These are phyloP conservation scores for Claviceps capensis DNA, from an alignment of 2,329 filamentous ascomycete species.

Conservation along the genomic window DNA sequence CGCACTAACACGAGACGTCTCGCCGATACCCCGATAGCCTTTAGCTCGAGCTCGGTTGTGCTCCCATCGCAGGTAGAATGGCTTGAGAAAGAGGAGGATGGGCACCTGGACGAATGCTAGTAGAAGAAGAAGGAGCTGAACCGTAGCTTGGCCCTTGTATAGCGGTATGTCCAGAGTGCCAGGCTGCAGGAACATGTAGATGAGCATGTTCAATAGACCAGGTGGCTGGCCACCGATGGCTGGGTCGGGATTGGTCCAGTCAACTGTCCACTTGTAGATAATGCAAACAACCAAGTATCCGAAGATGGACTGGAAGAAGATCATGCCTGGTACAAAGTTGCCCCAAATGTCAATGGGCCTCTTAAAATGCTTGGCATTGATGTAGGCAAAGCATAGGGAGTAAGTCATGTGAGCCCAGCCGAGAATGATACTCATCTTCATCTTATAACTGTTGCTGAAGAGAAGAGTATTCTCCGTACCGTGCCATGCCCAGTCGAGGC, in stretches of 20 bases:
- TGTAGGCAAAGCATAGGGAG: conserved; percentile 79
- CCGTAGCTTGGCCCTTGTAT: conserved; percentile 59
- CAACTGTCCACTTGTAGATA: conserved; percentile 90
- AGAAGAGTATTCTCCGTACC: conserved; percentile 87
- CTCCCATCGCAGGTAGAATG: conserved; percentile 86
- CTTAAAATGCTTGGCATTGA: conserved; percentile 93
- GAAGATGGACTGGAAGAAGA: conserved; percentile 99
- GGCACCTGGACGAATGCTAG: conserved; percentile 80
- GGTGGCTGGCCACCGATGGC: conserved; percentile 48
- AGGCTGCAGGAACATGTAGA: conserved; percentile 96
- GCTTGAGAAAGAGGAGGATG: conserved; percentile 85
- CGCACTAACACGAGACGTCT: conserved; percentile 76
- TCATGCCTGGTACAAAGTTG: conserved; percentile 96
- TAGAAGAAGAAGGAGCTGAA: conserved; percentile 69
- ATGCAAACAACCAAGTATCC: conserved; percentile 91
- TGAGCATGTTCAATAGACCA: conserved; percentile 93
- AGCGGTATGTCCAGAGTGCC: conserved; percentile 60
- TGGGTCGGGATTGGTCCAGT: conserved; percentile 50
- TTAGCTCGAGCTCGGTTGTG: conserved; percentile 77
- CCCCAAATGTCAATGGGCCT: conserved; percentile 91
- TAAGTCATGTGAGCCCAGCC: conserved; percentile 99
- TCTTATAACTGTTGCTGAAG: conserved; percentile 98
- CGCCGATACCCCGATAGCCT: conserved; percentile 88
- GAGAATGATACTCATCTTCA: conserved; percentile 97
- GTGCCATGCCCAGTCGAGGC: conserved; percentile 93